Evolutionary conservation across 2,329 filamentous ascomycete genomes (phyloP).

Genomic region (Neofusicoccum kwambonambiense): DNA sequence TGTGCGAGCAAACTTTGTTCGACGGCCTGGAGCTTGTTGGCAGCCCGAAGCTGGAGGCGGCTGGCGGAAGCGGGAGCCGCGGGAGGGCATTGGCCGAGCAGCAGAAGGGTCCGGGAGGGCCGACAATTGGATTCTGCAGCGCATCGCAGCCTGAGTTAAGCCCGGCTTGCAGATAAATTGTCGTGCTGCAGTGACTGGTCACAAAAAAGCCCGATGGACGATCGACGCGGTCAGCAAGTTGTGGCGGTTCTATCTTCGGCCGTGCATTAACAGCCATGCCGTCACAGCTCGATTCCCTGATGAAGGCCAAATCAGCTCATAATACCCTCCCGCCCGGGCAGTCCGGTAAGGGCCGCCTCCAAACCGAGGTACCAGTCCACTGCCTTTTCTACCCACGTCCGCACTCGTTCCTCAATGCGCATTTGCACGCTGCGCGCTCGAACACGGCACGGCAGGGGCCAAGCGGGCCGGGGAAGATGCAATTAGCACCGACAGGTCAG

Average conservation of each 20-base stretch:
- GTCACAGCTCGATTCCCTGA: neutral
- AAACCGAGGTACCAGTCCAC: neutral
- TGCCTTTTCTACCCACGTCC: neutral
- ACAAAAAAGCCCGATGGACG: neutral
- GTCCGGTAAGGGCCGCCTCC: neutral
- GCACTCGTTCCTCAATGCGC: neutral
- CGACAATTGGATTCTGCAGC: neutral
- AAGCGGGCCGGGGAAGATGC: neutral
- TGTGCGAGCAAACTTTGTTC: neutral
- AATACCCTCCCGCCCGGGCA: neutral
- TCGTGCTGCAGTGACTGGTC: neutral
- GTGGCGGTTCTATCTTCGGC: neutral
- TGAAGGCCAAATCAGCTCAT: neutral
- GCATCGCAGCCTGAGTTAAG: neutral
- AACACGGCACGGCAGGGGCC: neutral
- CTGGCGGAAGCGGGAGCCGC: neutral
- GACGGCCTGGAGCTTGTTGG: neutral
- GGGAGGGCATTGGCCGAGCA: neutral
- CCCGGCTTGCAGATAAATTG: neutral
- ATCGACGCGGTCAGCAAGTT: neutral
- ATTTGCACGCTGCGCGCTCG: neutral
- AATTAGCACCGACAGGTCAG: neutral
- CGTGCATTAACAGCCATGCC: constrained; percentile 1
- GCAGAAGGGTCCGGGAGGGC: neutral
- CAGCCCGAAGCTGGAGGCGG: neutral